phyloP scores from a whole-genome alignment of 306 rosid species.

The Pachyrhizus erosus region DNA sequence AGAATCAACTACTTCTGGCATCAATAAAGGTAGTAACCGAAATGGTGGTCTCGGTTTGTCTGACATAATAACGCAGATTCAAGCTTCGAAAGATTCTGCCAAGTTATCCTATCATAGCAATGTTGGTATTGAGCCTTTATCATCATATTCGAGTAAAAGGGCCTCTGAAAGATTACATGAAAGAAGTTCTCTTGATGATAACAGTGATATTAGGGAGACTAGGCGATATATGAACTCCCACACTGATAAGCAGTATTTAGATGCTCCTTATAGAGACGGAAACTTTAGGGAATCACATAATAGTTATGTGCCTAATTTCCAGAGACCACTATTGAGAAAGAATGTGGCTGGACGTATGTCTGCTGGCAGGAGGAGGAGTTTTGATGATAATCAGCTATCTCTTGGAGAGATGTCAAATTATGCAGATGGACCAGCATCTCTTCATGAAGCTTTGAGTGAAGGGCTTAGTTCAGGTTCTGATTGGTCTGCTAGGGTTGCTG shows the following conservation, averaged over 20 bases:
- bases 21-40: constrained; percentile 71
- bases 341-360: constrained; percentile 83
- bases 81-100: constrained; percentile 92
- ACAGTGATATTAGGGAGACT: constrained; percentile 73
- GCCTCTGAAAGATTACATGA: constrained; percentile 71
- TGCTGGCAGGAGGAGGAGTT: constrained; percentile 92
- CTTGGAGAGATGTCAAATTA: constrained; percentile 81
- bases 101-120: constrained; percentile 68
- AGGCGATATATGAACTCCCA: constrained; percentile 68
- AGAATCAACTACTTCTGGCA: constrained; percentile 69
- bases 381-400: constrained; percentile 88
- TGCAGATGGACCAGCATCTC: constrained; percentile 88
- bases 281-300: constrained; percentile 80
- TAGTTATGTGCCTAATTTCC: constrained; percentile 89
- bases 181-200: constrained; percentile 71
- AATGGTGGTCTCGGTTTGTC: constrained; percentile 97
- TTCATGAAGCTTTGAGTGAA: constrained; percentile 91
- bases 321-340: constrained; percentile 93
- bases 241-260: constrained; percentile 76
- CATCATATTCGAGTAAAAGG: constrained; percentile 68
- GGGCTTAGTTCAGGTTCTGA: constrained; percentile 95
- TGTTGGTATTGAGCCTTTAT: constrained; percentile 60
- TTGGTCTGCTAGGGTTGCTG: constrained; percentile 98
- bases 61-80: constrained; percentile 95
- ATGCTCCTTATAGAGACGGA: constrained; percentile 75